These are phyloP conservation scores for Trichosporon inkin DNA, from an alignment of 1,284 basidiomycete genomes.

Conservation along the genomic window DNA sequence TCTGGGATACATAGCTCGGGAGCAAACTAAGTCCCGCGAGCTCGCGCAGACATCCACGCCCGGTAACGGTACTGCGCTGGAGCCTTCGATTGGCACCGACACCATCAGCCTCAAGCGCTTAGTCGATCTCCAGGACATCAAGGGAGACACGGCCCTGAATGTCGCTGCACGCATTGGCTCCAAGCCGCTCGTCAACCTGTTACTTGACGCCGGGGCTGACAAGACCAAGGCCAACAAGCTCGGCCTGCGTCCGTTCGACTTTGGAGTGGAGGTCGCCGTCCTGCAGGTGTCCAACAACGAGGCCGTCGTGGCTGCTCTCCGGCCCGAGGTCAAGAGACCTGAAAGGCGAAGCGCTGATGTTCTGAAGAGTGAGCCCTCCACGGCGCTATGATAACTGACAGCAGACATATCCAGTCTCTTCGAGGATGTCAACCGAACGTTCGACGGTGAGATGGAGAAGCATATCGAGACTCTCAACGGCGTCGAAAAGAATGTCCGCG, in stretches of 20 bases:
- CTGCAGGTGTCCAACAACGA: conserved; percentile 62
- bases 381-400: conserved; percentile 10
- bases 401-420: conserved; percentile 81
- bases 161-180: conserved; percentile 93
- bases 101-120: conserved; percentile 61
- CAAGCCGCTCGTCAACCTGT: conserved; percentile 74
- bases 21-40: conserved; percentile 24
- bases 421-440: conserved; percentile 69
- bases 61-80: background rate
- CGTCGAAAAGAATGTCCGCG: conserved; percentile 78
- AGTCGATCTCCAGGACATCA: conserved; percentile 88
- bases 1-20: conserved; percentile 68
- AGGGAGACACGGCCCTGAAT: conserved; percentile 94
- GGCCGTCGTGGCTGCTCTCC: conserved; percentile 65
- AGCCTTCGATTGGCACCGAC: conserved; percentile 13
- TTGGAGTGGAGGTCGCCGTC: conserved; percentile 77
- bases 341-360: conserved; percentile 87
- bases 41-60: conserved; percentile 20
- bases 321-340: conserved; percentile 65
- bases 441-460: conserved; percentile 73
- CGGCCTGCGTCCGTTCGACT: conserved; percentile 86
- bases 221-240: conserved; percentile 88
- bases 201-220: conserved; percentile 92
- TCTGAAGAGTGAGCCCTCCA: conserved; percentile 61
- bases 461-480: conserved; percentile 83